Percentiles rank a stretch among this genome's conserved stretches.
Conservation (phyloP, 495 filamentous ascomycete species). For the Pyronema omphalodes region DNA sequence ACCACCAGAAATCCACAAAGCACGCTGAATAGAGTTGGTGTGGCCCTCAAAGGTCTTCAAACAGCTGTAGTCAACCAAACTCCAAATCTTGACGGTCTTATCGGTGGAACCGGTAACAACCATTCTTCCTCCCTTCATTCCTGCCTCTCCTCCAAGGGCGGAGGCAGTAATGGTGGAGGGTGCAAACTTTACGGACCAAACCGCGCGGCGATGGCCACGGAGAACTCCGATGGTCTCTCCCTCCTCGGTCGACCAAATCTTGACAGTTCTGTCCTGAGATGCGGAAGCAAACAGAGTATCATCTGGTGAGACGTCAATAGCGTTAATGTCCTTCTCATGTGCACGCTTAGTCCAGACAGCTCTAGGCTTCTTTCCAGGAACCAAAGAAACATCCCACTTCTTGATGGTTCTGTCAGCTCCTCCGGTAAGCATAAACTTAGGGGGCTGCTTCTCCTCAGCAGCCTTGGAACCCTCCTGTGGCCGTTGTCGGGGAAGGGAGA, state of each 20-base stretch:
- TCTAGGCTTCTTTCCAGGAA: constrained; percentile 29
- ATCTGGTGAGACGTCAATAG: constrained; percentile 56
- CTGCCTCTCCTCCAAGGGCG: constrained; percentile 48
- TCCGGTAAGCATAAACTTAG: constrained; percentile 68
- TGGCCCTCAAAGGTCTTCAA: constrained; percentile 89
- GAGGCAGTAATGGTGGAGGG: constrained; percentile 49
- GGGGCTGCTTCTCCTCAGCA: constrained; percentile 49
- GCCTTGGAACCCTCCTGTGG: constrained; percentile 49
- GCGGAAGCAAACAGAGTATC: constrained; percentile 72
- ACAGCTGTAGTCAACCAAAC: constrained; percentile 77
- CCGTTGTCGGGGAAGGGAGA: constrained; percentile 52
- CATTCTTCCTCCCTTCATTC: constrained; percentile 49
- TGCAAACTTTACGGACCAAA: constrained; percentile 85
- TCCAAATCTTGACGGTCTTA: constrained; percentile 94
- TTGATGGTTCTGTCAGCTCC: constrained; percentile 92
- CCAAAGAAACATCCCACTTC: constrained; percentile 54
- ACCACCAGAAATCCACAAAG: constrained; percentile 56
- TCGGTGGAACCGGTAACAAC: constrained; percentile 81
- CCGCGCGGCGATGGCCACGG: constrained; percentile 77
- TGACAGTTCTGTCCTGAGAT: constrained; percentile 88
- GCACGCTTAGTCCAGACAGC: constrained; percentile 74
- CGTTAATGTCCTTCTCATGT: constrained; percentile 98
- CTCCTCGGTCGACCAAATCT: constrained; percentile 81
- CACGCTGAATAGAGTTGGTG: constrained; percentile 83
- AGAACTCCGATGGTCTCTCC: constrained; percentile 80